A percentile compares a stretch with the other conserved stretches of the same genome.
Evolutionary conservation across 768 basidiomycete species (phyloP).

Genomic region (Rhodosporidiobolus odoratus): DNA sequence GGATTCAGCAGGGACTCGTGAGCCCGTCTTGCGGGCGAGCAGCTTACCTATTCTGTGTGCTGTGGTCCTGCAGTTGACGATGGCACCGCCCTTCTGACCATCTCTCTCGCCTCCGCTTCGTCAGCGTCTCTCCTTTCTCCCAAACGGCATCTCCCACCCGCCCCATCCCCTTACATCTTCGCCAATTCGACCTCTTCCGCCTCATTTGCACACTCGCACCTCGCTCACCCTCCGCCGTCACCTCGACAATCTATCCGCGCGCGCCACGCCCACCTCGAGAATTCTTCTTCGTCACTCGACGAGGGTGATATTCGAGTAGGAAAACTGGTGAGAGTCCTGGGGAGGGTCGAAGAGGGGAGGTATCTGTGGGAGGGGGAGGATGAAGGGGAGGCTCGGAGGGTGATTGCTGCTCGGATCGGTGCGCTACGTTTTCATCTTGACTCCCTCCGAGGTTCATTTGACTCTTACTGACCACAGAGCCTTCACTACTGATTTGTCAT

Average conservation of each 20-base stretch:
- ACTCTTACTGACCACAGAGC: not conserved
- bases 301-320: not conserved
- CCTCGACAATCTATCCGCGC: not conserved
- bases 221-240: not conserved
- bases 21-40: too few relatives aligned
- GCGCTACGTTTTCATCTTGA: not conserved
- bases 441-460: too few relatives aligned
- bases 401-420: conserved; percentile 16
- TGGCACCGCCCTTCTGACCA: conserved; percentile 19
- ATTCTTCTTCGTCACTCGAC: not conserved
- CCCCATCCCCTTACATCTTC: not conserved
- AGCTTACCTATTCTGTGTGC: too few relatives aligned
- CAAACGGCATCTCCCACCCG: not conserved
- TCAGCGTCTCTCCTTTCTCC: not conserved
- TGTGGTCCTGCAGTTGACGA: conserved; percentile 21
- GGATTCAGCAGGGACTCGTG: too few relatives aligned
- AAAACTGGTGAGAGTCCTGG: conserved; percentile 8
- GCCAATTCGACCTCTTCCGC: not conserved
- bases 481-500: not conserved
- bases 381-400: not conserved
- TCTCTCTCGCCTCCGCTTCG: not conserved
- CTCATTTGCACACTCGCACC: not conserved
- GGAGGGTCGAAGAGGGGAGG: conserved; percentile 5
- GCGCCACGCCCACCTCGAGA: not conserved
- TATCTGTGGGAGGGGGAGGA: not conserved